phyloP scores from a whole-genome alignment of 257 asterid species.

The Solanum ossicruentum region DNA sequence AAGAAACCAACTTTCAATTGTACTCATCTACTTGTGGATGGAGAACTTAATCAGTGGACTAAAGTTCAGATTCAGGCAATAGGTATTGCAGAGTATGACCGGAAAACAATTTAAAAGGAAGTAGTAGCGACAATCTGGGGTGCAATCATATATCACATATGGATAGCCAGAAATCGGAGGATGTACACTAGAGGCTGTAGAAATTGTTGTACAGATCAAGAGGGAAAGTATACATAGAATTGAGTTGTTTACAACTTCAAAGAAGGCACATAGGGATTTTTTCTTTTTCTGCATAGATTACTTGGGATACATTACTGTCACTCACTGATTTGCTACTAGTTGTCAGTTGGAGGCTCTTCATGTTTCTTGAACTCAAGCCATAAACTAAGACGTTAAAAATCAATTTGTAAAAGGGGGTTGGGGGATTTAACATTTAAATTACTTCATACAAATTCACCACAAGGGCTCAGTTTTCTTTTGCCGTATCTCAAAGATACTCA shows the following conservation, averaged over 20 bases:
- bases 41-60: too few species aligned
- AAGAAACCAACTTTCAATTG: too few species aligned
- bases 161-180: too few species aligned
- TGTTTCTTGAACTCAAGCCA: neutral
- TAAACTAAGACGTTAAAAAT: too few species aligned
- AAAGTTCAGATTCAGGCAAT: too few species aligned
- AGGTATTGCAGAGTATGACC: neutral
- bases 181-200: neutral
- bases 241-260: neutral
- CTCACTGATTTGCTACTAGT: too few species aligned
- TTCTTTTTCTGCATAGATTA: too few species aligned
- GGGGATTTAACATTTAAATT: neutral
- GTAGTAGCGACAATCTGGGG: neutral
- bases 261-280: neutral
- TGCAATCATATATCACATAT: neutral
- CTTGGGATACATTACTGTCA: too few species aligned
- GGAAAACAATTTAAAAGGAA: neutral
- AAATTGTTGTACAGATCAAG: neutral
- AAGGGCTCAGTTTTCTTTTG: neutral
- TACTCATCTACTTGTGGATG: too few species aligned
- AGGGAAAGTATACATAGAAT: neutral
- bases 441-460: neutral
- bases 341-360: too few species aligned
- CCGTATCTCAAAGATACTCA: neutral
- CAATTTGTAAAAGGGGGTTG: too few species aligned